These are phyloP conservation scores for Aspergillus leporis DNA, from an alignment of 495 filamentous ascomycete genomes.

Conservation along the genomic window DNA sequence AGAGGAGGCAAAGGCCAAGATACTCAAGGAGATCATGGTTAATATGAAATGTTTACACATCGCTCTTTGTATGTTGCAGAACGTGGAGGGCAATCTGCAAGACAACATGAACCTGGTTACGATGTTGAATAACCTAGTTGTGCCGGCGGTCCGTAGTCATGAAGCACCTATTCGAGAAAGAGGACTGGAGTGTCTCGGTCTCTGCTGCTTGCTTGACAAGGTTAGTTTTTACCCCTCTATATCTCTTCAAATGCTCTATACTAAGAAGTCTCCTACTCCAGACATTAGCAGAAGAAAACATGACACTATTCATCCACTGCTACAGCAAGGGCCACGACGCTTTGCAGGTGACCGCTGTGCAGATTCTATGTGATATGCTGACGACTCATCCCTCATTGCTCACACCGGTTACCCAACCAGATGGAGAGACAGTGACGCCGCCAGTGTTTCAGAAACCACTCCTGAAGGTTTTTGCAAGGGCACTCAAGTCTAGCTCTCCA, in stretches of 20 bases:
- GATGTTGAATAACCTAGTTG: constrained; percentile 95
- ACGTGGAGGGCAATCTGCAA: constrained; percentile 81
- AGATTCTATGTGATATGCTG: constrained; percentile 93
- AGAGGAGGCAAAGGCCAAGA: constrained; percentile 77
- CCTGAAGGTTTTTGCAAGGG: constrained; percentile 75
- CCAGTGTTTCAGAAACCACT: constrained; percentile 58
- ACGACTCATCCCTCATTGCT: constrained; percentile 81
- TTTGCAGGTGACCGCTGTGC: constrained; percentile 83
- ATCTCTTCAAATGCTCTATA: background rate
- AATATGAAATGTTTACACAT: constrained; percentile 99
- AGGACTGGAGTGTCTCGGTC: constrained; percentile 83
- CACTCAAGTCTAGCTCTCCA: constrained; percentile 66
- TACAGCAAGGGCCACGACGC: constrained; percentile 89
- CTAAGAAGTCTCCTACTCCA: constrained; percentile 27
- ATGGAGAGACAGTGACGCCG: constrained; percentile 41
- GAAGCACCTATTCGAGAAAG: constrained; percentile 91
- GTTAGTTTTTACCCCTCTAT: constrained; percentile 33
- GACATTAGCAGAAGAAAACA: constrained; percentile 88
- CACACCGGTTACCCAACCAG: constrained; percentile 41
- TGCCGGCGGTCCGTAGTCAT: constrained; percentile 89
- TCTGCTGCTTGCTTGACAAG: constrained; percentile 89
- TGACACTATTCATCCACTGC: constrained; percentile 93
- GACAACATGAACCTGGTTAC: constrained; percentile 83
- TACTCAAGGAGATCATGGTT: constrained; percentile 85
- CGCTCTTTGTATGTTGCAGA: constrained; percentile 94